These are phyloP conservation scores for Cytospora paraplurivora DNA, from an alignment of 2,329 filamentous ascomycete genomes.

Conservation along the genomic window DNA sequence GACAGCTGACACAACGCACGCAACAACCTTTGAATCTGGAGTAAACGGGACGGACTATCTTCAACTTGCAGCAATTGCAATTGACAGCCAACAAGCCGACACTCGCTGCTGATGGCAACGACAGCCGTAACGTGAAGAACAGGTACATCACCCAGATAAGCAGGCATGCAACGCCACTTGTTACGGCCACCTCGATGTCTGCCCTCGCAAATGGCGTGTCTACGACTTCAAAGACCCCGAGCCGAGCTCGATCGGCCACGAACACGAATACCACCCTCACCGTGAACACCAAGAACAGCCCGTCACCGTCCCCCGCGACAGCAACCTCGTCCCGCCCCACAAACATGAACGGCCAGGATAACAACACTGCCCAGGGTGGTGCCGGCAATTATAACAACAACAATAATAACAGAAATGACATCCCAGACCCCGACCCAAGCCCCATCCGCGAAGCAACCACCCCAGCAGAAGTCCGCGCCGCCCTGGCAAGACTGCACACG, in stretches of 20 bases:
- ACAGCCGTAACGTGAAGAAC: constrained; percentile 18
- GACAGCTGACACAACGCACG: background rate
- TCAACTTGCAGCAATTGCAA: background rate
- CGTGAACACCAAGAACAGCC: constrained; percentile 29
- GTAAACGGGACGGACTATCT: background rate
- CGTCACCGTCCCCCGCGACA: constrained; percentile 18
- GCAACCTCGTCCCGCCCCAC: constrained; percentile 9
- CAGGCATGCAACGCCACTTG: constrained; percentile 46
- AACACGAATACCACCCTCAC: constrained; percentile 27
- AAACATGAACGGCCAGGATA: constrained; percentile 19
- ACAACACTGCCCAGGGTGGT: constrained; percentile 25
- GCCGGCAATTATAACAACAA: constrained; percentile 1
- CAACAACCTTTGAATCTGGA: background rate
- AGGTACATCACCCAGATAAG: constrained; percentile 28
- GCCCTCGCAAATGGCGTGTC: constrained; percentile 48
- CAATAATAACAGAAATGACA: constrained; percentile 23
- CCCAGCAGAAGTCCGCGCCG: constrained; percentile 76
- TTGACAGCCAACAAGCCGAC: constrained; percentile 5
- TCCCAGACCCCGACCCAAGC: constrained; percentile 30
- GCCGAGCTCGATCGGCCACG: constrained; percentile 30
- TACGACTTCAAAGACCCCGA: constrained; percentile 33
- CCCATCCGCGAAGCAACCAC: constrained; percentile 70
- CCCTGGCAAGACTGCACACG: constrained; percentile 72
- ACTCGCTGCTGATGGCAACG: constrained; percentile 24
- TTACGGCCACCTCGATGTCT: constrained; percentile 50